Evolutionary conservation across 2,329 filamentous ascomycete species (phyloP).

Genomic region (Cordyceps farinosa): DNA sequence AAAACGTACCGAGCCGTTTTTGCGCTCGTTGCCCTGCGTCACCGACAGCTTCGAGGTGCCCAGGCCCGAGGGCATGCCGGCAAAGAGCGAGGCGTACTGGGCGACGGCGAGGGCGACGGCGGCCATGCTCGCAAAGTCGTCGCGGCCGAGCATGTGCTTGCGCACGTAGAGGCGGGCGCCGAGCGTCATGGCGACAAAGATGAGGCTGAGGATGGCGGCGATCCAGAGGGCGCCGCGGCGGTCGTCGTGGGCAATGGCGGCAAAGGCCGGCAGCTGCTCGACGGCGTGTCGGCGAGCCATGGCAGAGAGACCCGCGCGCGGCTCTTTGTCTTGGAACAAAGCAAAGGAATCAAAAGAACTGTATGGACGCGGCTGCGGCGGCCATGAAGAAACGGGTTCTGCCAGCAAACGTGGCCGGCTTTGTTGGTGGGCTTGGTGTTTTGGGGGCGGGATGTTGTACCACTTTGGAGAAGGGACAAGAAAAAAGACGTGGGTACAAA

Average conservation of each 20-base stretch:
- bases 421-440: neutral
- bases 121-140: slow-evolving; percentile 19
- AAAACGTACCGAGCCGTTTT: slow-evolving; percentile 15
- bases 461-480: no score
- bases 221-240: slow-evolving; percentile 23
- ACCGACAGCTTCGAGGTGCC: slow-evolving; percentile 19
- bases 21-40: slow-evolving; percentile 9
- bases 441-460: no score
- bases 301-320: neutral
- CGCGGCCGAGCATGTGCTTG: slow-evolving; percentile 20
- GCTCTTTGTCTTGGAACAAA: neutral
- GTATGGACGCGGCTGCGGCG: neutral
- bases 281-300: neutral
- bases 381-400: neutral
- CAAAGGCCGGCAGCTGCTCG: slow-evolving; percentile 13
- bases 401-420: neutral
- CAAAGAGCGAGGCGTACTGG: slow-evolving; percentile 19
- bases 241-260: slow-evolving; percentile 16
- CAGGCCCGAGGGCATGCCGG: slow-evolving; percentile 17
- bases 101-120: slow-evolving; percentile 7
- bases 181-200: slow-evolving; percentile 17
- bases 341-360: neutral
- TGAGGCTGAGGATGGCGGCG: slow-evolving; percentile 20
- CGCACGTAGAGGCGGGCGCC: slow-evolving; percentile 19
- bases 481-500: neutral